Percentiles rank a stretch among this genome's conserved stretches.
Evolutionary conservation across 2,329 filamentous ascomycete species (phyloP).

Genomic region (Penicillium olsonii): DNA sequence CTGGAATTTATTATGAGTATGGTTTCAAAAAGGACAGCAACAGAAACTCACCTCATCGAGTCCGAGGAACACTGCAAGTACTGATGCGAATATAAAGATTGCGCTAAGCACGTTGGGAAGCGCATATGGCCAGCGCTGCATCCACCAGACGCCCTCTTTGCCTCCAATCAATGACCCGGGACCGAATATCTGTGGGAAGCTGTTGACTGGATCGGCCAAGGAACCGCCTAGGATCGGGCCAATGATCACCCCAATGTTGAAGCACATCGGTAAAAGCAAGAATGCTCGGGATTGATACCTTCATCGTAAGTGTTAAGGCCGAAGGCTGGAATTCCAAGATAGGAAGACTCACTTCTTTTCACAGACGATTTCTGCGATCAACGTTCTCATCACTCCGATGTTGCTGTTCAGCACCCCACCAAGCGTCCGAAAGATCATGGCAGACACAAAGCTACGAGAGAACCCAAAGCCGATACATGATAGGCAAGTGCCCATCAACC

Average conservation of each 20-base stretch:
- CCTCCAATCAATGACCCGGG: slow-evolving; percentile 59
- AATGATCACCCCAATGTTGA: slow-evolving; percentile 66
- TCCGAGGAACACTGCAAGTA: slow-evolving; percentile 60
- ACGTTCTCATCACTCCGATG: slow-evolving; percentile 72
- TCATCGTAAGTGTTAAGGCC: not conserved
- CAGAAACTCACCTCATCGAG: slow-evolving; percentile 60
- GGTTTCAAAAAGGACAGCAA: not conserved
- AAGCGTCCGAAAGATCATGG: slow-evolving; percentile 65
- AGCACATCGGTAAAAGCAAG: slow-evolving; percentile 65
- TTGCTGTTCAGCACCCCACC: slow-evolving; percentile 73
- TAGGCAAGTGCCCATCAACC: slow-evolving; percentile 68
- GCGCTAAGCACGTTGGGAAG: slow-evolving; percentile 69
- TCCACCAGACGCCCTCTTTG: slow-evolving; percentile 62
- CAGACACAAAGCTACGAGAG: slow-evolving; percentile 61
- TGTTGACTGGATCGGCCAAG: slow-evolving; percentile 65
- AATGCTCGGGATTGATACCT: slow-evolving; percentile 57
- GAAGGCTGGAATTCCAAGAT: not conserved
- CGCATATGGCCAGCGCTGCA: slow-evolving; percentile 67
- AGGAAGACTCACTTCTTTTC: slow-evolving; percentile 60
- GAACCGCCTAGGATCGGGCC: slow-evolving; percentile 64
- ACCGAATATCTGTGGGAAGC: slow-evolving; percentile 65
- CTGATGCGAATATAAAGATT: slow-evolving; percentile 58
- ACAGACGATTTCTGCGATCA: slow-evolving; percentile 70
- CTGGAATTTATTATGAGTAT: slow-evolving; percentile 12
- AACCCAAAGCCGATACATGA: slow-evolving; percentile 71